Percentiles rank a stretch among this genome's conserved stretches.
These are phyloP conservation scores for Knoxia roxburghii DNA, from an alignment of 257 asterid species.

Conservation along the genomic window DNA sequence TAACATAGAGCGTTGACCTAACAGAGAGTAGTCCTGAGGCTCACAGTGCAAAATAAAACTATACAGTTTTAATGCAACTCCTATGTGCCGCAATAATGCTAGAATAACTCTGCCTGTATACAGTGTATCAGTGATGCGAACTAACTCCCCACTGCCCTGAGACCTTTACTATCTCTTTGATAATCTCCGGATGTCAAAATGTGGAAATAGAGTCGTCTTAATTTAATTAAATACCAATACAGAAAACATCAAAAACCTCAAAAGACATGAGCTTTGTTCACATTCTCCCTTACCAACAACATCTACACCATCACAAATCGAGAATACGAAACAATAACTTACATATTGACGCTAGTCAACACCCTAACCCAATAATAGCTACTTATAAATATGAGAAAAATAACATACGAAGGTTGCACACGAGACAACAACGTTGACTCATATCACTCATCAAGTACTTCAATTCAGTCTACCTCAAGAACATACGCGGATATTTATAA, in stretches of 20 bases:
- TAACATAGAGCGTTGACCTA: no score
- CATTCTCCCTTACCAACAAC: not conserved
- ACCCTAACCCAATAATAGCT: no score
- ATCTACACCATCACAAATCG: not conserved
- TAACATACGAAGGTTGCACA: no score
- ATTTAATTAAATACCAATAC: not conserved
- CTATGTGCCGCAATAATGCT: not conserved
- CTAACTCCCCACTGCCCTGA: no score
- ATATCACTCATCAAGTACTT: not conserved
- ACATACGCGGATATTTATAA: not conserved
- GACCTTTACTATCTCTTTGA: not conserved
- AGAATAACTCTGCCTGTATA: not conserved
- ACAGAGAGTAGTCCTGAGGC: no score
- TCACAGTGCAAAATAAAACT: no score
- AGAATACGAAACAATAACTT: not conserved
- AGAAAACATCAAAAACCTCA: not conserved
- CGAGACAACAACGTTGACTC: not conserved
- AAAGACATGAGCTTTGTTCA: not conserved
- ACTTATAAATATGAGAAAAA: no score
- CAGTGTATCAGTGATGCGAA: no score
- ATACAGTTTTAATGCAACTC: no score
- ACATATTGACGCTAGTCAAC: not conserved
- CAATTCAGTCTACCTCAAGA: not conserved
- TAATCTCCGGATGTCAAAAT: no score
- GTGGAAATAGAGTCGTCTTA: no score